Percentiles rank a stretch among this genome's conserved stretches.
These are phyloP conservation scores for Colletotrichum phormii DNA, from an alignment of 2,329 filamentous ascomycete genomes.

Conservation along the genomic window DNA sequence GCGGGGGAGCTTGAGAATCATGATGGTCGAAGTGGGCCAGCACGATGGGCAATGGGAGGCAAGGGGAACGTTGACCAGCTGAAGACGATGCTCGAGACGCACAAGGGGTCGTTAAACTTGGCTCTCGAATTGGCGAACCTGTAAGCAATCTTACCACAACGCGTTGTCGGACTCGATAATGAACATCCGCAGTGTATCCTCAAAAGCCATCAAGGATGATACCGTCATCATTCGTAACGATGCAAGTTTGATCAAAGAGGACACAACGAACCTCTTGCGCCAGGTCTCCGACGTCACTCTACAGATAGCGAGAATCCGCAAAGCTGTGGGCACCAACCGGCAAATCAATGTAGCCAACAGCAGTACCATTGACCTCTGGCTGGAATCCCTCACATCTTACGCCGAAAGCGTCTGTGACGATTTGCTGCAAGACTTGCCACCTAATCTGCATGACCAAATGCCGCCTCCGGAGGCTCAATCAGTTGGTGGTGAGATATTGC, in stretches of 20 bases:
- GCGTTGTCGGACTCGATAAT: background rate
- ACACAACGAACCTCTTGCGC: slow-evolving; percentile 10
- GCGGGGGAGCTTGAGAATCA: background rate
- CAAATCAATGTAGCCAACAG: background rate
- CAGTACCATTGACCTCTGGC: background rate
- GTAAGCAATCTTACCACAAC: background rate
- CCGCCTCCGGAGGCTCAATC: background rate
- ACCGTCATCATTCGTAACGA: slow-evolving; percentile 10
- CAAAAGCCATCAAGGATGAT: slow-evolving; percentile 25
- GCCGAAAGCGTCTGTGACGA: slow-evolving; percentile 1
- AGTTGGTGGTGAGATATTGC: background rate
- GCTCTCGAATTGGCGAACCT: slow-evolving; percentile 37
- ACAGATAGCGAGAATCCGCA: background rate
- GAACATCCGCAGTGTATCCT: background rate
- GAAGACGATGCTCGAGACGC: background rate
- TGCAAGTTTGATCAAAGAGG: slow-evolving; percentile 24
- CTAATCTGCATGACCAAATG: background rate
- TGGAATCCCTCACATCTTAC: background rate
- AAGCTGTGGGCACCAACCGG: background rate
- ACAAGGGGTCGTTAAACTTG: slow-evolving; percentile 16
- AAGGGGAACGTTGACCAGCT: background rate
- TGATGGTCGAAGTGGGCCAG: background rate
- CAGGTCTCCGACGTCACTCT: background rate
- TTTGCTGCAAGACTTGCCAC: background rate
- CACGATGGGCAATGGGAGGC: background rate